A percentile compares a stretch with the other conserved stretches of the same genome.
phyloP scores from a whole-genome alignment of 2,329 filamentous ascomycete genomes.

The Lasiodiplodia gonubiensis region DNA sequence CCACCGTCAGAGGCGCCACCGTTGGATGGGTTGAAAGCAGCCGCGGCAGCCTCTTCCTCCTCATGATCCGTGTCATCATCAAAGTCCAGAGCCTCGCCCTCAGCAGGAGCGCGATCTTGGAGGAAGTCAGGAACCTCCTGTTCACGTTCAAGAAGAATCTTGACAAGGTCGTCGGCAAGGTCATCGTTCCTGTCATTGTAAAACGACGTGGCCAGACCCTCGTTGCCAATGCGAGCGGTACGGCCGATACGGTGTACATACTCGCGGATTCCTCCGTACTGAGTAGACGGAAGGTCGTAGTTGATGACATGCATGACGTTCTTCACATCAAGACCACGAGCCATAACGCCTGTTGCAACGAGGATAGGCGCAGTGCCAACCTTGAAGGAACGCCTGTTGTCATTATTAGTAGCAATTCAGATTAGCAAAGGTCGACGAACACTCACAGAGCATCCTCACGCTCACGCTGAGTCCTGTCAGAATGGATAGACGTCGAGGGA shows the following conservation, averaged over 20 bases:
- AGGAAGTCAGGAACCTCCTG: conserved; percentile 87
- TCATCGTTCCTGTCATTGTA: conserved; percentile 79
- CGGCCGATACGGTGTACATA: conserved; percentile 96
- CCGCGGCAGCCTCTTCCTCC: conserved; percentile 30
- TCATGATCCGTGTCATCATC: conserved; percentile 57
- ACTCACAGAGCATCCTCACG: conserved; percentile 84
- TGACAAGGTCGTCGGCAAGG: conserved; percentile 75
- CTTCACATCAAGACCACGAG: conserved; percentile 85
- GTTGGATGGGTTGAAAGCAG: background rate
- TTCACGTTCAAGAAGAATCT: conserved; percentile 78
- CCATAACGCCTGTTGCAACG: conserved; percentile 83
- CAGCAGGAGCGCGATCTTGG: conserved; percentile 65
- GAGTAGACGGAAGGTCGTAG: conserved; percentile 77
- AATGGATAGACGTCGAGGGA: conserved; percentile 87
- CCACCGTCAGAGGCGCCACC: background rate
- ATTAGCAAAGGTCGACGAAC: background rate
- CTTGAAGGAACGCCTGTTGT: conserved; percentile 72
- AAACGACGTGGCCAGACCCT: conserved; percentile 85
- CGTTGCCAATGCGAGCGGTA: conserved; percentile 90
- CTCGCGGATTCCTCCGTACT: conserved; percentile 87
- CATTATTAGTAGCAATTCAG: conserved; percentile 29
- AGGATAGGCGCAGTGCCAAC: conserved; percentile 76
- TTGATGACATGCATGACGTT: conserved; percentile 94
- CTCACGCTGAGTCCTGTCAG: conserved; percentile 85
- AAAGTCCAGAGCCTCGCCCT: conserved; percentile 55